Percentiles rank a stretch among this genome's conserved stretches.
Evolutionary conservation across 495 filamentous ascomycete genomes (phyloP).

Genomic region (Chaetomium cochliodes): DNA sequence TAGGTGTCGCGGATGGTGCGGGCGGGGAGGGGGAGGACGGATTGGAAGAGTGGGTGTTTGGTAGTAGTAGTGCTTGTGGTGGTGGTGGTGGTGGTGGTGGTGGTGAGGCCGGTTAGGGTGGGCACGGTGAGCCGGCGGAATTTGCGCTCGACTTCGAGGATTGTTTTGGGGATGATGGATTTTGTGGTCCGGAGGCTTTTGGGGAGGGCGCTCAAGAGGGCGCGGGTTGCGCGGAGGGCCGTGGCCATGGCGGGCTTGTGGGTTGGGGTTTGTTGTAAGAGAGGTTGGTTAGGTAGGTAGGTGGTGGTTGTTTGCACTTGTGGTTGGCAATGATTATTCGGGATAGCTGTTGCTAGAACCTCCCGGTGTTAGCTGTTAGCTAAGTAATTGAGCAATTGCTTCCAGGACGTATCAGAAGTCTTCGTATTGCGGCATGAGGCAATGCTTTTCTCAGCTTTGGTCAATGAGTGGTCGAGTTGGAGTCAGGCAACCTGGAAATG

Average conservation of each 20-base stretch:
- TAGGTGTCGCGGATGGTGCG: constrained; percentile 37
- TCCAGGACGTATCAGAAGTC: too few relatives aligned
- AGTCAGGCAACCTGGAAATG: too few relatives aligned
- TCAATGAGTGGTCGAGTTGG: too few relatives aligned
- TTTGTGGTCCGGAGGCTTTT: constrained; percentile 2
- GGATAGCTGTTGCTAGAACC: too few relatives aligned
- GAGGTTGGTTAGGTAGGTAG: too few relatives aligned
- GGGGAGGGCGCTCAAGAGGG: constrained; percentile 1
- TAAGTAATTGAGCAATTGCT: too few relatives aligned
- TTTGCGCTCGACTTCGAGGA: constrained; percentile 44
- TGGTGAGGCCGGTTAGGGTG: constrained; percentile 14
- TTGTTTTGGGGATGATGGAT: constrained; percentile 1
- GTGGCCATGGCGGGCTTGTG: not conserved
- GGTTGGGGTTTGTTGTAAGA: not conserved
- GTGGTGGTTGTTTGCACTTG: too few relatives aligned
- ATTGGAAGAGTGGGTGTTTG: constrained; percentile 30
- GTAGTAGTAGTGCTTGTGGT: not conserved
- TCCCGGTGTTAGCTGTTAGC: too few relatives aligned
- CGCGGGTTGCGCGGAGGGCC: constrained; percentile 11
- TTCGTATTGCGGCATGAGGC: too few relatives aligned
- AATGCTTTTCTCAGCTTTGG: too few relatives aligned
- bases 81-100: not conserved
- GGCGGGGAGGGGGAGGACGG: constrained; percentile 24
- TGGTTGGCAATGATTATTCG: too few relatives aligned
- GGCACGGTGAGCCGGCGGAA: constrained; percentile 32